Percentiles rank a stretch among this genome's conserved stretches.
Conservation (phyloP, 768 basidiomycete species). For the Postia placenta region DNA sequence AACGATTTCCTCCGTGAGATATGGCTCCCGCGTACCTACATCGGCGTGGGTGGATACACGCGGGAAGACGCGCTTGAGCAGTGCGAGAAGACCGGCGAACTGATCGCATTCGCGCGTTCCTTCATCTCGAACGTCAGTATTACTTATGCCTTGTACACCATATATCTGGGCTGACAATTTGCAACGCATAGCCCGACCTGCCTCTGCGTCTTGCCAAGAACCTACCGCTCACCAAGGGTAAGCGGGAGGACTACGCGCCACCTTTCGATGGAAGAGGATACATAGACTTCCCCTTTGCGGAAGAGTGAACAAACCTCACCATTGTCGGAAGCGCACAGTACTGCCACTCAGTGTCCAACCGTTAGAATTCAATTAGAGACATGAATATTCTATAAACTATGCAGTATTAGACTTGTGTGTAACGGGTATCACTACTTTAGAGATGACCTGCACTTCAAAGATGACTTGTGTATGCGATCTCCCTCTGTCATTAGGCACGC, state of each 20-base stretch:
- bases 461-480: too few relatives aligned
- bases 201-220: constrained; percentile 29
- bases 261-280: constrained; percentile 4
- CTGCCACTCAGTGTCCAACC: too few relatives aligned
- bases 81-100: constrained; percentile 15
- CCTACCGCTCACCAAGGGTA: constrained; percentile 24
- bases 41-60: constrained; percentile 18
- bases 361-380: too few relatives aligned
- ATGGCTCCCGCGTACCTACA: constrained; percentile 16
- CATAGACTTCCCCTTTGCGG: constrained; percentile 9
- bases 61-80: constrained; percentile 15
- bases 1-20: constrained; percentile 19
- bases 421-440: too few relatives aligned
- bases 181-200: constrained; percentile 33
- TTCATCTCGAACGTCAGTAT: constrained; percentile 20
- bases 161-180: too few relatives aligned
- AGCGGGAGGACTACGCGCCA: neutral
- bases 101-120: constrained; percentile 22
- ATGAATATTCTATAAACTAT: too few relatives aligned
- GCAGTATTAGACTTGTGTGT: too few relatives aligned
- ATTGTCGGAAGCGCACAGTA: too few relatives aligned
- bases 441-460: too few relatives aligned
- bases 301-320: too few relatives aligned
- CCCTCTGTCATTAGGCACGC: neutral
- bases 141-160: constrained; percentile 2